phyloP scores from a whole-genome alignment of 257 asterid genomes.

The Datura wrightii region DNA sequence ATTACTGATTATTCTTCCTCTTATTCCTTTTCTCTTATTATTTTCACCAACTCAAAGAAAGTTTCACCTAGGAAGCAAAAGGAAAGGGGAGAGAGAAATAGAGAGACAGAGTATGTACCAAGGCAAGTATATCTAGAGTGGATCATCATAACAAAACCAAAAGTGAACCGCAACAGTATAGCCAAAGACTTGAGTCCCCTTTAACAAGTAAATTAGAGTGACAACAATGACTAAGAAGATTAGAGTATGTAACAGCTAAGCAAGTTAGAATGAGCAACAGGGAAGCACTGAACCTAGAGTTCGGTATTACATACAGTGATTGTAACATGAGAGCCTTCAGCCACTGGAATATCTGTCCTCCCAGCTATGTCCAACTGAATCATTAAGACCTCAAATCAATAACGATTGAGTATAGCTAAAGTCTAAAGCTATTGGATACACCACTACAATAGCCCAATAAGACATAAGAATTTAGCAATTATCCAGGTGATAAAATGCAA shows the following conservation, averaged over 20 bases:
- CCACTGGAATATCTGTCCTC: constrained; percentile 92
- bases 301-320: constrained; percentile 69
- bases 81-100: neutral
- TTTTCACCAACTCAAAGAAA: constrained; percentile 13
- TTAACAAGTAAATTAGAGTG: constrained; percentile 19
- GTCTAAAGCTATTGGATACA: neutral
- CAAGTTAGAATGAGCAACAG: constrained; percentile 25
- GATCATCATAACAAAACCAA: neutral
- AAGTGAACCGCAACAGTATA: neutral
- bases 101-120: neutral
- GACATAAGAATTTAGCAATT: neutral
- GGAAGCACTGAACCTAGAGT: neutral
- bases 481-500: constrained; percentile 22
- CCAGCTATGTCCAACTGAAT: constrained; percentile 90
- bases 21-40: constrained; percentile 5
- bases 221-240: neutral
- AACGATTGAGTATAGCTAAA: neutral
- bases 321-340: constrained; percentile 98
- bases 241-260: constrained; percentile 1
- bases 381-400: constrained; percentile 29
- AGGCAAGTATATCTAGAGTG: neutral
- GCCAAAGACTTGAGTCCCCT: neutral
- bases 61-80: constrained; percentile 14
- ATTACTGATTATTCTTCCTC: neutral
- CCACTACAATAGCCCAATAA: neutral